Percentiles rank a stretch among this genome's conserved stretches.
Conservation (phyloP, 148 eudicot species). For the Silene latifolia region DNA sequence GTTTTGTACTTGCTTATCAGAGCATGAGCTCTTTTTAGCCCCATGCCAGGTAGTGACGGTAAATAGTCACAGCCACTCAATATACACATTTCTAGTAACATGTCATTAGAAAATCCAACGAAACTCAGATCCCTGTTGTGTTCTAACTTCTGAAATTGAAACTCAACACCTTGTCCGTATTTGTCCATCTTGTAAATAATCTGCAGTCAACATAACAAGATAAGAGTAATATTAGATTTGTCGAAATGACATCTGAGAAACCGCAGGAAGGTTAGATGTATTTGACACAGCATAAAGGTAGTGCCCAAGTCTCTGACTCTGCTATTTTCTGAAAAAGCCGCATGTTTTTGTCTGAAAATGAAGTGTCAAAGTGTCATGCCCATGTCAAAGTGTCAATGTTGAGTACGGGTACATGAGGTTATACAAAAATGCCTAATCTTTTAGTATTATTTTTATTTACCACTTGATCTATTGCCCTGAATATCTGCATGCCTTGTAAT, state of each 20-base stretch:
- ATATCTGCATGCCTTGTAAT: background rate
- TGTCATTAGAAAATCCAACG: constrained; percentile 71
- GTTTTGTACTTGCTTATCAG: constrained; percentile 71
- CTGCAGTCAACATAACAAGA: constrained; percentile 33
- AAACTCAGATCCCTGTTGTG: constrained; percentile 72
- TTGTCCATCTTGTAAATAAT: constrained; percentile 99
- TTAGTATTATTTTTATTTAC: no score
- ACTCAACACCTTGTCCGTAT: constrained; percentile 92
- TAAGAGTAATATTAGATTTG: background rate
- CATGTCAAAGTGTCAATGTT: no score
- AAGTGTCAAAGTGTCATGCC: no score
- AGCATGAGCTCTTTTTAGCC: constrained; percentile 86
- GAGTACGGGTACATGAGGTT: no score
- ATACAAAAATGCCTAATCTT: no score
- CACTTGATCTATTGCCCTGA: background rate
- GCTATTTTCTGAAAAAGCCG: no score
- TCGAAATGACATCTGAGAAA: background rate
- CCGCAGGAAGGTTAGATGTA: no score
- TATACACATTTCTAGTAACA: constrained; percentile 94
- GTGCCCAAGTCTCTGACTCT: no score
- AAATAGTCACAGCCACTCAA: constrained; percentile 98
- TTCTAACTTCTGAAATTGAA: constrained; percentile 52
- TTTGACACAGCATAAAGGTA: no score
- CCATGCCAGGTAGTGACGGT: constrained; percentile 92
- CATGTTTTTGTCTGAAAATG: no score